Percentiles rank a stretch among this genome's conserved stretches.
Conservation (phyloP, 208 protist genomes). For the Perkinsela sp. region DNA sequence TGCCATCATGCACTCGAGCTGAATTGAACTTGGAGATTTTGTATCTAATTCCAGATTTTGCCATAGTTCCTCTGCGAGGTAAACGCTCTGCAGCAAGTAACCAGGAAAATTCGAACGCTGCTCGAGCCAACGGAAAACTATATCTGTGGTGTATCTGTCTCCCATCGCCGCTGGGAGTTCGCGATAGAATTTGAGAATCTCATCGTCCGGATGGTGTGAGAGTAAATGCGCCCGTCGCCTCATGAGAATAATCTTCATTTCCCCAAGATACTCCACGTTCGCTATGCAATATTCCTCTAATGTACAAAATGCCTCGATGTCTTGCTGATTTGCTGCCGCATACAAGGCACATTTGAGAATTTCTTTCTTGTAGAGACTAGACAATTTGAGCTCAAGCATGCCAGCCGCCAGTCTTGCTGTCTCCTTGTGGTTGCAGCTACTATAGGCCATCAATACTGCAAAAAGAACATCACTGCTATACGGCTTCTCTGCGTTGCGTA, state of each 20-base stretch:
- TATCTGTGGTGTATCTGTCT: neutral
- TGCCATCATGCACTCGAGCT: neutral
- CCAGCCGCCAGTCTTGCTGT: neutral
- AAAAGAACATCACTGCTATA: neutral
- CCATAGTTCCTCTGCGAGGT: neutral
- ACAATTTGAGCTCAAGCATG: neutral
- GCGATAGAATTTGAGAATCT: neutral
- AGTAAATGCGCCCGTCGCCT: neutral
- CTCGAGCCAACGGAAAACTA: neutral
- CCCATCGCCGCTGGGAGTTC: neutral
- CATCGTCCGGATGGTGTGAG: neutral
- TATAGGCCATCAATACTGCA: neutral
- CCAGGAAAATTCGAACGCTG: neutral
- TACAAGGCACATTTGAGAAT: neutral
- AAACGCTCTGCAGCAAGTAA: neutral
- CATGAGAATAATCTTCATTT: neutral
- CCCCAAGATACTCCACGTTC: neutral
- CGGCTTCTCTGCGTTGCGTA: neutral
- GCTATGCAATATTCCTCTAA: neutral
- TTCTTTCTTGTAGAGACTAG: neutral
- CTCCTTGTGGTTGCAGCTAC: neutral
- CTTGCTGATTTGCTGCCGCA: neutral
- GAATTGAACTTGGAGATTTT: neutral
- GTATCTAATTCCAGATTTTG: neutral
- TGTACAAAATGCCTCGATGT: neutral